Base-by-base conservation (phyloP, 345 rosid genomes). In the Stellera chamaejasme region DNA sequence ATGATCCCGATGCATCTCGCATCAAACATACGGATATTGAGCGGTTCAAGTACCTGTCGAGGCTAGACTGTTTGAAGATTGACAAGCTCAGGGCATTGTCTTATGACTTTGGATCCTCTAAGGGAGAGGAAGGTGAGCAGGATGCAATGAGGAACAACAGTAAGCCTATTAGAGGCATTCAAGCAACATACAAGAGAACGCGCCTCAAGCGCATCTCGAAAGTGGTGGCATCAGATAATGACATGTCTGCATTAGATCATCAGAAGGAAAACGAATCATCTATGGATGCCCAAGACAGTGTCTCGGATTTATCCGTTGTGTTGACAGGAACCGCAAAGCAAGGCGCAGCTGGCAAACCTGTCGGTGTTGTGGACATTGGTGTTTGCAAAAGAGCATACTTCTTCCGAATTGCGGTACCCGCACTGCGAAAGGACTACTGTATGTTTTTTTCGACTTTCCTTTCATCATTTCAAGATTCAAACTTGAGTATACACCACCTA, bases 341-440 rank as follows among this genome's bases (percentile, higher is more conserved):
- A 63, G 67, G 71, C 12, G 47, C 43, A 42, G 45, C 58, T n/a
- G 80, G 89, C 49, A 75, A 82, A 52, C 63, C 73, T 32, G 49
- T 78, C 58, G 89, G 94, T 45, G 68, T 65, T 32, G 64, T 78
- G n/a, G 90, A 85, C 72, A 71, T 82, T 16, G 90, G 94, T 28
- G 55, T 75, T 36, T 73, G 75, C 57, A 72, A 77, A 55, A 58
- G 46, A 28, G 87, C 94, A 5, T 82, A 77, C 66, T 69, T 78
- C 55, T 85, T 82, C 55, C 75, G 65, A 32, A 81, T 79, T 66
- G 73, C 84, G 49, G 59, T 82, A 63, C 84, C 89, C 2, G 88
- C 90, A 64, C 70, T 83, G 57, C 62, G 72, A 54, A 81, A 58
- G 55, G 77, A 72, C 54, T 71, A 62, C 32, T 58, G 80, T 75